Evolutionary conservation across 1,139 yeast species (phyloP).

Genomic region (Pichia sorboxylosa): DNA sequence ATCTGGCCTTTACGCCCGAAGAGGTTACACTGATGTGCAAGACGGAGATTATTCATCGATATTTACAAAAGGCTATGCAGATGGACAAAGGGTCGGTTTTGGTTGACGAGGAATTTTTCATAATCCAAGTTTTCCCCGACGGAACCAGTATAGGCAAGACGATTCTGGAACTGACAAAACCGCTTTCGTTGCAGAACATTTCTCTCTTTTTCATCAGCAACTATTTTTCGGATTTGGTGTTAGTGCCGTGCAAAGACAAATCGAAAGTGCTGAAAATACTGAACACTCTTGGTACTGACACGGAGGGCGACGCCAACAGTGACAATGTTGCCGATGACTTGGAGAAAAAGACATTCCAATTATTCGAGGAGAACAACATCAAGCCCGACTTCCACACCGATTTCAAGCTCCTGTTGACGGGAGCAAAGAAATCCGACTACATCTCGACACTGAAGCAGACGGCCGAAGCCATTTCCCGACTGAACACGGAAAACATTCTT

Average conservation of each 20-base stretch:
- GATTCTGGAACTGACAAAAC: constrained; percentile 48
- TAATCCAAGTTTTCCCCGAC: constrained; percentile 51
- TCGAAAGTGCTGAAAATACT: constrained; percentile 36
- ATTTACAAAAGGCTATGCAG: constrained; percentile 15
- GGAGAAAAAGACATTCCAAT: constrained; percentile 27
- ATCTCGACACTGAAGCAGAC: constrained; percentile 26
- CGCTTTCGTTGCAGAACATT: constrained; percentile 45
- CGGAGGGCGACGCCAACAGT: constrained; percentile 2
- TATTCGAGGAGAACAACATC: constrained; percentile 32
- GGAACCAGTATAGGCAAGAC: constrained; percentile 45
- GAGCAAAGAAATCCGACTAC: constrained; percentile 44
- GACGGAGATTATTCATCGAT: constrained; percentile 15
- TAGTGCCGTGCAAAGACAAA: constrained; percentile 39
- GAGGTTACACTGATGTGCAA: constrained; percentile 44
- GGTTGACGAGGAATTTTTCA: constrained; percentile 37
- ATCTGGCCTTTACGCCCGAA: constrained; percentile 40
- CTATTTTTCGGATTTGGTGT: constrained; percentile 57
- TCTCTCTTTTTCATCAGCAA: constrained; percentile 54
- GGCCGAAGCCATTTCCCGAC: constrained; percentile 27
- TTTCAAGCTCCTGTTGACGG: constrained; percentile 43
- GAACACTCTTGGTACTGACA: constrained; percentile 13
- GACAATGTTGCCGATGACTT: constrained; percentile 8
- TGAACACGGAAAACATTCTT: constrained; percentile 21
- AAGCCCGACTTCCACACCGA: constrained; percentile 34
- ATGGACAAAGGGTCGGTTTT: constrained; percentile 21